Evolutionary conservation across 805 yeast species (phyloP).

Genomic region (Priceomyces medius): DNA sequence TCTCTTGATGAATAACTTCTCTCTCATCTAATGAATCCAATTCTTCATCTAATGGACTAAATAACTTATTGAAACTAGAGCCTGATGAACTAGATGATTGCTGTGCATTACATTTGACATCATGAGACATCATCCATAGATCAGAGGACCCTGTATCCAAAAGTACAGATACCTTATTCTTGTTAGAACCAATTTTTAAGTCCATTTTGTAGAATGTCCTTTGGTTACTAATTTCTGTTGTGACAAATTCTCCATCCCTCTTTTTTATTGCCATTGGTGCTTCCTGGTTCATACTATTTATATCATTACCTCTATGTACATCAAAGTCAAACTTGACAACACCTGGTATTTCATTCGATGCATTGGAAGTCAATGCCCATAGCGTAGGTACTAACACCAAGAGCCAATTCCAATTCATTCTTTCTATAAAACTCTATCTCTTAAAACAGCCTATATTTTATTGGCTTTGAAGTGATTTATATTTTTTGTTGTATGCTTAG

Average conservation of each 20-base stretch:
- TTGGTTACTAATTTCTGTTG: slow-evolving; percentile 15
- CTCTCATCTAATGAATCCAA: neutral
- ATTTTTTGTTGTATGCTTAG: neutral
- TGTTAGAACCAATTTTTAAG: slow-evolving; percentile 29
- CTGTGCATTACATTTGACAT: slow-evolving; percentile 20
- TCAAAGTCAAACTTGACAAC: slow-evolving; percentile 17
- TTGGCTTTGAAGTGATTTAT: no score
- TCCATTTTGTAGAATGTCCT: slow-evolving; percentile 29
- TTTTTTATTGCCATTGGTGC: slow-evolving; percentile 6
- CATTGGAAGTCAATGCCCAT: neutral
- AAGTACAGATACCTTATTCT: slow-evolving; percentile 28
- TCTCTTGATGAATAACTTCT: neutral
- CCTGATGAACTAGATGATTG: slow-evolving; percentile 1
- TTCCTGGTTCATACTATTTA: slow-evolving; percentile 6
- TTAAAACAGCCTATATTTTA: neutral
- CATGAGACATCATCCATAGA: slow-evolving; percentile 40
- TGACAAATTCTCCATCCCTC: slow-evolving; percentile 7
- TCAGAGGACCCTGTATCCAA: slow-evolving; percentile 46
- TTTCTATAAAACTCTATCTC: no score
- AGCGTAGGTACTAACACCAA: neutral
- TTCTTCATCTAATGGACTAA: neutral
- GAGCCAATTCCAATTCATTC: neutral
- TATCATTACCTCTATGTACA: slow-evolving; percentile 17
- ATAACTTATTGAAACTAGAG: neutral
- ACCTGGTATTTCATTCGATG: neutral